Evolutionary conservation across 305 asterid species (phyloP), one percentile per base, ranked within the genome.

Genomic region (Stenogyne calaminthoides): DNA sequence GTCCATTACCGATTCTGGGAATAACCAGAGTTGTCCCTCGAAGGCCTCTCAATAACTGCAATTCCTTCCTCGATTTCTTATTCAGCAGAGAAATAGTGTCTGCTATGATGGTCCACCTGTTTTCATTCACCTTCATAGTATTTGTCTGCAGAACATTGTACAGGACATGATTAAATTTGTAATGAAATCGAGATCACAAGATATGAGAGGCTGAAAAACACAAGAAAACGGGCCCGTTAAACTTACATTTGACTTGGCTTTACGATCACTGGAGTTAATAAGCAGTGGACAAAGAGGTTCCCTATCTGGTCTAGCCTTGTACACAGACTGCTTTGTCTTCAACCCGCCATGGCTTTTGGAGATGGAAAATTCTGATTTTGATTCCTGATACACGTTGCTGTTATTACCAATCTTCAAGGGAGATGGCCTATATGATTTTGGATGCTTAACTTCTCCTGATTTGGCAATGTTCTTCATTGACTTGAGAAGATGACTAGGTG

Each of bases 31-130:
- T 76, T 84, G 98, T 92, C 70, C 89, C 84, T 47, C 78, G 87
- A 59, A 92, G 88, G 69, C 97, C 96, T 75, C 84, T 80, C 88
- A 92, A 49, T 15, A 88, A 92, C 81, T 86, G 90, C 82, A 92
- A 74, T 56, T 84, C 89, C 74, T 82, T 85, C 83, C 94, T 87
- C 4, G 96, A 90, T 67, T 84, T 86, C 72, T 77, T 83, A 82
- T 81, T 83, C 77, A 92, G 84, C 84, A 92, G 80, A 76, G 81
- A 80, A 64, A 77, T 84, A 52, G 89, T 83, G 79, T 92, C 98
- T 42, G 84, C 96, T 47, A 88, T 81, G 80, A 90, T 86, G 63
- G 78, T 82, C 98, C 97, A 92, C 67, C 60, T 81, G 42, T 73
- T 82, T 11, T 74, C 69, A 63, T 78, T 81, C 84, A 60, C 76